A percentile compares a stretch with the other conserved stretches of the same genome.
Evolutionary conservation across 1,284 basidiomycete species (phyloP).

Genomic region (Malassezia psittaci): DNA sequence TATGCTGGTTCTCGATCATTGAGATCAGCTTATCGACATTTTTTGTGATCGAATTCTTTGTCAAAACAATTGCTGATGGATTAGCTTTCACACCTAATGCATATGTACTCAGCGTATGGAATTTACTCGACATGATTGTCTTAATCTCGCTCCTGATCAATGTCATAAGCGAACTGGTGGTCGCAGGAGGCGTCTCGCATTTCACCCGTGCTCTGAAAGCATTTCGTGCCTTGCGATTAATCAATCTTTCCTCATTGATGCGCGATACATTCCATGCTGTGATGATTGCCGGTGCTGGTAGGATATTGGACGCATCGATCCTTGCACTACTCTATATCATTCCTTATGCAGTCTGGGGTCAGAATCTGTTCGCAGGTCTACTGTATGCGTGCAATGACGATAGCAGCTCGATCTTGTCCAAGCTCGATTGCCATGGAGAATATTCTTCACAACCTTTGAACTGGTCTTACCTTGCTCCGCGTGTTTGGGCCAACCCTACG

Average conservation of each 20-base stretch:
- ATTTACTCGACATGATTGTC: slow-evolving; percentile 78
- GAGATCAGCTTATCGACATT: slow-evolving; percentile 67
- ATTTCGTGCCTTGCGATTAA: slow-evolving; percentile 73
- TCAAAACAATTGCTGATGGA: slow-evolving; percentile 89
- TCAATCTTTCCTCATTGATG: slow-evolving; percentile 62
- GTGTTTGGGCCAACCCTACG: slow-evolving; percentile 77
- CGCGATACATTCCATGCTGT: slow-evolving; percentile 82
- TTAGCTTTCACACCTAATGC: slow-evolving; percentile 79
- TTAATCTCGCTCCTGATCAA: slow-evolving; percentile 73
- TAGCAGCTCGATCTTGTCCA: slow-evolving; percentile 52
- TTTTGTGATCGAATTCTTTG: slow-evolving; percentile 71
- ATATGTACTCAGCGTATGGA: slow-evolving; percentile 84
- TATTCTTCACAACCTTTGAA: slow-evolving; percentile 53
- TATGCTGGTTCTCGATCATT: slow-evolving; percentile 78
- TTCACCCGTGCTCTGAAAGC: slow-evolving; percentile 79
- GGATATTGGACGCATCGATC: slow-evolving; percentile 80
- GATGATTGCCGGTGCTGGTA: slow-evolving; percentile 72
- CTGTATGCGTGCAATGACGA: slow-evolving; percentile 77
- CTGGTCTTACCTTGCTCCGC: slow-evolving; percentile 65
- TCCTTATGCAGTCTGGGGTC: slow-evolving; percentile 92
- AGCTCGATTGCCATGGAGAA: slow-evolving; percentile 65
- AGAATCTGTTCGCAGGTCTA: slow-evolving; percentile 80
- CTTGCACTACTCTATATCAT: slow-evolving; percentile 89
- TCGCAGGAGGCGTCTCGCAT: slow-evolving; percentile 64
- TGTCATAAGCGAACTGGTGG: slow-evolving; percentile 64